Percentiles rank a stretch among this genome's conserved stretches.
phyloP scores from a whole-genome alignment of 2,329 filamentous ascomycete genomes.

The Penicillium italicum region DNA sequence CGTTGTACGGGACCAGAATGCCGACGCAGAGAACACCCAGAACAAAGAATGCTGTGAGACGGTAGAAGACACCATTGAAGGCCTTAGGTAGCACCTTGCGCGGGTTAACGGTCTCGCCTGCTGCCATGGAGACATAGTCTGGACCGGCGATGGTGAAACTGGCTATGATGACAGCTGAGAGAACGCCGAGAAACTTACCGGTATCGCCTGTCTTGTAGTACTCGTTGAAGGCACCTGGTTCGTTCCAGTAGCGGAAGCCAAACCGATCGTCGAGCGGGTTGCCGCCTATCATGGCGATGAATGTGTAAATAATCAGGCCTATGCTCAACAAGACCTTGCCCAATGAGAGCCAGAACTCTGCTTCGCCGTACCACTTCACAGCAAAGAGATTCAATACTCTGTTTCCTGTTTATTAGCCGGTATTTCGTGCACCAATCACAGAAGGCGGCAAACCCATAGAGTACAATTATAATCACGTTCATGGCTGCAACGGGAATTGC shows the following conservation, averaged over 20 bases:
- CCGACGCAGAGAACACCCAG: conserved; percentile 70
- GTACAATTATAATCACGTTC: conserved; percentile 45
- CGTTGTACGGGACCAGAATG: conserved; percentile 67
- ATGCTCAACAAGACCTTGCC: conserved; percentile 70
- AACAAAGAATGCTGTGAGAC: conserved; percentile 71
- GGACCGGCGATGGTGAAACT: conserved; percentile 66
- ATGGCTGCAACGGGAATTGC: conserved; percentile 46
- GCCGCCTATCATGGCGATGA: conserved; percentile 77
- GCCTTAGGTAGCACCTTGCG: conserved; percentile 67
- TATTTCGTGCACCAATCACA: background rate
- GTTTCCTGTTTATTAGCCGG: background rate
- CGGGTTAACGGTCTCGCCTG: conserved; percentile 69
- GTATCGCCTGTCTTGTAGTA: conserved; percentile 62
- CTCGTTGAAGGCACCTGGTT: conserved; percentile 67
- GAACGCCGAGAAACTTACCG: conserved; percentile 71
- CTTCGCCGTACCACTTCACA: conserved; percentile 71
- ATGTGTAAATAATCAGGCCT: conserved; percentile 70
- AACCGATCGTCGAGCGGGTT: conserved; percentile 70
- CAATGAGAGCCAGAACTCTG: conserved; percentile 70
- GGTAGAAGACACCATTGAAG: conserved; percentile 76
- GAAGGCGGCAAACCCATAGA: conserved; percentile 40
- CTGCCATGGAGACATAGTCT: conserved; percentile 62
- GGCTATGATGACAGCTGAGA: conserved; percentile 69
- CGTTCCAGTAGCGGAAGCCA: conserved; percentile 66
- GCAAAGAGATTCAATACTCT: conserved; percentile 63